These are phyloP conservation scores for Angomonas ambiguus DNA, from an alignment of 208 protist genomes.

Conservation along the genomic window DNA sequence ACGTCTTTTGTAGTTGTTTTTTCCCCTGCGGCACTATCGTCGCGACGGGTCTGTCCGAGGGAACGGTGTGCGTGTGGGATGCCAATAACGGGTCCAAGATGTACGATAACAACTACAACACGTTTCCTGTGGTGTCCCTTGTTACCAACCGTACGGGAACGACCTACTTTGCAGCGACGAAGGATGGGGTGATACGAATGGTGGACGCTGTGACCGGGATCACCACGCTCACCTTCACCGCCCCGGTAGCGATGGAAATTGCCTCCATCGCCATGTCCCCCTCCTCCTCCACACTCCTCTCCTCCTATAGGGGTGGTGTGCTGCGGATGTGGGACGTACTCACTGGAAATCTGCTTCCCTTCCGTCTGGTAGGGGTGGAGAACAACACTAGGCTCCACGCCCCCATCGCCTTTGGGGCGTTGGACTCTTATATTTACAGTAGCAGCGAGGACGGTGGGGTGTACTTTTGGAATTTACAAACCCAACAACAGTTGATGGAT, in stretches of 20 bases:
- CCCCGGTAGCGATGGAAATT: slow-evolving; percentile 62
- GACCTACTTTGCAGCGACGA: slow-evolving; percentile 72
- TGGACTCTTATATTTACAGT: slow-evolving; percentile 57
- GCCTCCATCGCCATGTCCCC: slow-evolving; percentile 68
- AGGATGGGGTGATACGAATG: slow-evolving; percentile 65
- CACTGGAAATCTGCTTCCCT: slow-evolving; percentile 45
- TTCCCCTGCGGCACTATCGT: slow-evolving; percentile 71
- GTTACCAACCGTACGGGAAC: slow-evolving; percentile 57
- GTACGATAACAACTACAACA: slow-evolving; percentile 61
- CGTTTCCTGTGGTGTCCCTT: slow-evolving; percentile 54
- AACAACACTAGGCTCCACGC: slow-evolving; percentile 48
- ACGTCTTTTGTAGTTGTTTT: slow-evolving; percentile 67
- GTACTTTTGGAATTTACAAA: slow-evolving; percentile 56
- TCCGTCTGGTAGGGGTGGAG: slow-evolving; percentile 53
- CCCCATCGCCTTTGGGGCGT: slow-evolving; percentile 48
- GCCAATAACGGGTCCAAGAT: slow-evolving; percentile 48
- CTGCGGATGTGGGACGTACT: slow-evolving; percentile 77
- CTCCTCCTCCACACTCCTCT: slow-evolving; percentile 64
- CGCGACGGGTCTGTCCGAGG: slow-evolving; percentile 72
- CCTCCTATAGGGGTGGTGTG: slow-evolving; percentile 57
- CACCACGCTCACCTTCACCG: slow-evolving; percentile 54
- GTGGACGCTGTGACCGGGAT: slow-evolving; percentile 75
- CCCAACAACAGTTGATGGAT: slow-evolving; percentile 10
- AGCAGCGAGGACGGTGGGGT: slow-evolving; percentile 66
- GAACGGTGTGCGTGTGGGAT: slow-evolving; percentile 77